These are phyloP conservation scores for Pholiota microspora DNA, from an alignment of 768 basidiomycete species.

Conservation along the genomic window DNA sequence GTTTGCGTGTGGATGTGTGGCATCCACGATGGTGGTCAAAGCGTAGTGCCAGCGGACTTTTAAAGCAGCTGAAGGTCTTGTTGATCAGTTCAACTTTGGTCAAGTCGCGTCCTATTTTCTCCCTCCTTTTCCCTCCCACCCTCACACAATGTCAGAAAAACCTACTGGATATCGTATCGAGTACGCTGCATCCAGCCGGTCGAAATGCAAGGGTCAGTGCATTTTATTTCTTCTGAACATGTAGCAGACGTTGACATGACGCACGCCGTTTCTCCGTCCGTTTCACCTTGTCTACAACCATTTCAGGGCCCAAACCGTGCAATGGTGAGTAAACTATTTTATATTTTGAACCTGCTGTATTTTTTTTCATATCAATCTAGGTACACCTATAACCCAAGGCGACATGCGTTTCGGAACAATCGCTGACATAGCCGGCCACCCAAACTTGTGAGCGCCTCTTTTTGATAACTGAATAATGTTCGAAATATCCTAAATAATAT, in stretches of 20 bases:
- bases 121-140: conserved; percentile 25
- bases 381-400: conserved; percentile 72
- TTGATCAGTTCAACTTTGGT: conserved; percentile 28
- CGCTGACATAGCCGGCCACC: conserved; percentile 71
- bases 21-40: conserved; percentile 37
- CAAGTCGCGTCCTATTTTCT: conserved; percentile 32
- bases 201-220: conserved; percentile 76
- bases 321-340: conserved; percentile 41
- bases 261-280: conserved; percentile 18
- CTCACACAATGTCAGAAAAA: conserved; percentile 42
- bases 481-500: conserved; percentile 1
- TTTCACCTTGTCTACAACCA: conserved; percentile 21
- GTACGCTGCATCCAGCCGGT: conserved; percentile 63
- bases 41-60: conserved; percentile 47
- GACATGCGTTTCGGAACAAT: conserved; percentile 69
- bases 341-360: not conserved
- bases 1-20: conserved; percentile 11
- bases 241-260: conserved; percentile 12
- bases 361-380: conserved; percentile 33
- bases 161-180: conserved; percentile 75
- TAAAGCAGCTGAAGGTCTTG: conserved; percentile 26
- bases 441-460: conserved; percentile 53
- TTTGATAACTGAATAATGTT: conserved; percentile 4
- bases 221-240: conserved; percentile 12
- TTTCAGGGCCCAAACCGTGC: conserved; percentile 77